Evolutionary conservation across 495 filamentous ascomycete genomes (phyloP).

Genomic region (Aspergillus olivimuriae): DNA sequence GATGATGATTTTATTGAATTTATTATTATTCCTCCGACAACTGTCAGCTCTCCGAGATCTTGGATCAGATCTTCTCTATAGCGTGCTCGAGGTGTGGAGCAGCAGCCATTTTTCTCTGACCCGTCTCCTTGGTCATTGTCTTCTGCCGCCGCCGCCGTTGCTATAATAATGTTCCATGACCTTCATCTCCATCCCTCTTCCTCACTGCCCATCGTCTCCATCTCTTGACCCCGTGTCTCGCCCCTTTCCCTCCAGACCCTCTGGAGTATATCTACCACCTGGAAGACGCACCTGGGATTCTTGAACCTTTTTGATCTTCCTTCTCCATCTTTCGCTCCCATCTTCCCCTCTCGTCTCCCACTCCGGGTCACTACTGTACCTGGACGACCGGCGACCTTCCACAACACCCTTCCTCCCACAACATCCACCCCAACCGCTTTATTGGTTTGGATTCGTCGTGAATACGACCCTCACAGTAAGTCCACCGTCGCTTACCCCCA

Average conservation of each 20-base stretch:
- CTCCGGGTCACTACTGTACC: not conserved
- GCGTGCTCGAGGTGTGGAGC: slow-evolving; percentile 33
- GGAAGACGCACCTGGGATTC: not conserved
- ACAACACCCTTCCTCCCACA: no score
- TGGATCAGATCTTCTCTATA: slow-evolving; percentile 45
- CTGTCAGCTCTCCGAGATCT: slow-evolving; percentile 45
- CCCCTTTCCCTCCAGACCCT: no score
- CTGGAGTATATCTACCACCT: slow-evolving; percentile 19
- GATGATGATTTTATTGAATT: slow-evolving; percentile 4
- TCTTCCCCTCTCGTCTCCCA: not conserved
- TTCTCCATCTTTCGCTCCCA: slow-evolving; percentile 2
- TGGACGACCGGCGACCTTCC: no score
- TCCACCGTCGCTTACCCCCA: no score
- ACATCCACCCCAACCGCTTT: no score
- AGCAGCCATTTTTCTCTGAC: slow-evolving; percentile 32
- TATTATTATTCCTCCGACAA: slow-evolving; percentile 26
- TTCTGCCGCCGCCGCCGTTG: slow-evolving; percentile 15
- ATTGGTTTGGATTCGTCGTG: no score
- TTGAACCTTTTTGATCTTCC: slow-evolving; percentile 2
- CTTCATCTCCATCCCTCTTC: slow-evolving; percentile 15
- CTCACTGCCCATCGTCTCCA: slow-evolving; percentile 7
- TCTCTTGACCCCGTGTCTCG: slow-evolving; percentile 3
- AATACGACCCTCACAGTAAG: no score
- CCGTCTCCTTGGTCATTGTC: slow-evolving; percentile 36
- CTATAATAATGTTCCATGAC: slow-evolving; percentile 18